A percentile compares a stretch with the other conserved stretches of the same genome.
phyloP scores from a whole-genome alignment of 2,329 filamentous ascomycete species.

The Rasamsonia emersonii region DNA sequence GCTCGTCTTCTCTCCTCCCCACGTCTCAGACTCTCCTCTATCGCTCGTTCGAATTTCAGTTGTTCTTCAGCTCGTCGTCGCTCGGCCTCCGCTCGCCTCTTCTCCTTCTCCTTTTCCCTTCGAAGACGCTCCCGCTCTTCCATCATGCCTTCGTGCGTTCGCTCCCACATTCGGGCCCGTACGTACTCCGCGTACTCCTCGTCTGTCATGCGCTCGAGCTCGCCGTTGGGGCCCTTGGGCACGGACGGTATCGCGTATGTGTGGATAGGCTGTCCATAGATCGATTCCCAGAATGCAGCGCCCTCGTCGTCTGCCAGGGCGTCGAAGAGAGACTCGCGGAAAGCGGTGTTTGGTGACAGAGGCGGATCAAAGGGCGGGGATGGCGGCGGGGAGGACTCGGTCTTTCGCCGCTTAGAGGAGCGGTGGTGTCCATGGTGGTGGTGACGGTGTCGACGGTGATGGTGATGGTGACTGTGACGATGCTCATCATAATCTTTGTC shows the following conservation, averaged over 20 bases:
- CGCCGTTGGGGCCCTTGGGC: slow-evolving; percentile 41
- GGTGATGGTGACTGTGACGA: too few species aligned
- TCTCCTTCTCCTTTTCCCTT: slow-evolving; percentile 42
- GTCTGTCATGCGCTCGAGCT: slow-evolving; percentile 77
- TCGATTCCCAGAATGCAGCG: slow-evolving; percentile 85
- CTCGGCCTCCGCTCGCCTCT: slow-evolving; percentile 30
- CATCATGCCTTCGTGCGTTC: slow-evolving; percentile 73
- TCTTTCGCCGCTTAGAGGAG: slow-evolving; percentile 19
- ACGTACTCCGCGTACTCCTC: slow-evolving; percentile 88
- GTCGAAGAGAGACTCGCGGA: slow-evolving; percentile 91
- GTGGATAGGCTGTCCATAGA: slow-evolving; percentile 95
- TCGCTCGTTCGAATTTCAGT: slow-evolving; percentile 47
- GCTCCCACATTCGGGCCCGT: slow-evolving; percentile 88
- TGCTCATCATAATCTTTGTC: slow-evolving; percentile 6
- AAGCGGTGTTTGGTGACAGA: slow-evolving; percentile 64
- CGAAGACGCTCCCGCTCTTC: slow-evolving; percentile 63
- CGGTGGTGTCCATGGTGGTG: slow-evolving; percentile 15
- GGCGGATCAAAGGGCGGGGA: slow-evolving; percentile 7
- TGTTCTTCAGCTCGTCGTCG: slow-evolving; percentile 18
- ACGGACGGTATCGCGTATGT: slow-evolving; percentile 53
- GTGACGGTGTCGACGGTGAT: slow-evolving; percentile 14
- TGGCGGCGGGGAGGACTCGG: slow-evolving; percentile 4
- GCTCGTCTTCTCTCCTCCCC: slow-evolving; percentile 52
- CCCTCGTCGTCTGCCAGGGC: slow-evolving; percentile 96
- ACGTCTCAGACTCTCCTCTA: slow-evolving; percentile 60